A percentile compares a stretch with the other conserved stretches of the same genome.
phyloP scores from a whole-genome alignment of 1,139 yeast genomes.

The Blastobotrys aristatus region DNA sequence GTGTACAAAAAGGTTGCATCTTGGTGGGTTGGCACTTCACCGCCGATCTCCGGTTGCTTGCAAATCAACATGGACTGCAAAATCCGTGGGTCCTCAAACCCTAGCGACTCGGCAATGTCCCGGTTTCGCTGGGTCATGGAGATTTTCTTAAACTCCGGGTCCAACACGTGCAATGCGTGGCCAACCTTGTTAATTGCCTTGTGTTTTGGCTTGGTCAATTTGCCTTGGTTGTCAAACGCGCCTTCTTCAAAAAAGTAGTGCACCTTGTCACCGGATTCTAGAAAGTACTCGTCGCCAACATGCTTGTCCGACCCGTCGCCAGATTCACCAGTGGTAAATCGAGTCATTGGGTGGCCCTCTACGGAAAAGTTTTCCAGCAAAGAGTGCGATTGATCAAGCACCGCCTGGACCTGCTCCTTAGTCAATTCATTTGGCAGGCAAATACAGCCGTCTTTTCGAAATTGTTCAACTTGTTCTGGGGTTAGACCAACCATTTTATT shows the following conservation, averaged over 20 bases:
- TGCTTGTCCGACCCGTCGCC: conserved; percentile 48
- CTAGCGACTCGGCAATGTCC: conserved; percentile 49
- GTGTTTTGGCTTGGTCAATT: conserved; percentile 48
- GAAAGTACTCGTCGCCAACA: conserved; percentile 69
- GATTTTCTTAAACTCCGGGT: conserved; percentile 43
- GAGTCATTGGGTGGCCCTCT: conserved; percentile 61
- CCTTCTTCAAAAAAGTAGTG: conserved; percentile 68
- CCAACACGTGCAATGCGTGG: conserved; percentile 64
- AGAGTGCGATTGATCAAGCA: conserved; percentile 43
- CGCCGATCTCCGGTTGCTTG: conserved; percentile 71
- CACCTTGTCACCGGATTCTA: conserved; percentile 64
- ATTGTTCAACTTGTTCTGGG: conserved; percentile 34
- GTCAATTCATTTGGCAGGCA: conserved; percentile 53
- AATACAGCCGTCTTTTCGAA: conserved; percentile 56
- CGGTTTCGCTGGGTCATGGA: conserved; percentile 51
- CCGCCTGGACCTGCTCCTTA: conserved; percentile 37
- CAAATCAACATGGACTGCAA: conserved; percentile 77
- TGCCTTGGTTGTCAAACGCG: conserved; percentile 49
- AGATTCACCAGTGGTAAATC: conserved; percentile 54
- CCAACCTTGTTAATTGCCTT: conserved; percentile 72
- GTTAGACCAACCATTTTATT: conserved; percentile 27
- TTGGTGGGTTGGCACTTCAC: conserved; percentile 74
- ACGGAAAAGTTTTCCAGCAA: conserved; percentile 50
- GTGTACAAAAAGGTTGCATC: conserved; percentile 74
- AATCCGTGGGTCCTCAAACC: conserved; percentile 61